Base-by-base conservation (phyloP, 441 rosid genomes). In the Gossypium schwendimanii region DNA sequence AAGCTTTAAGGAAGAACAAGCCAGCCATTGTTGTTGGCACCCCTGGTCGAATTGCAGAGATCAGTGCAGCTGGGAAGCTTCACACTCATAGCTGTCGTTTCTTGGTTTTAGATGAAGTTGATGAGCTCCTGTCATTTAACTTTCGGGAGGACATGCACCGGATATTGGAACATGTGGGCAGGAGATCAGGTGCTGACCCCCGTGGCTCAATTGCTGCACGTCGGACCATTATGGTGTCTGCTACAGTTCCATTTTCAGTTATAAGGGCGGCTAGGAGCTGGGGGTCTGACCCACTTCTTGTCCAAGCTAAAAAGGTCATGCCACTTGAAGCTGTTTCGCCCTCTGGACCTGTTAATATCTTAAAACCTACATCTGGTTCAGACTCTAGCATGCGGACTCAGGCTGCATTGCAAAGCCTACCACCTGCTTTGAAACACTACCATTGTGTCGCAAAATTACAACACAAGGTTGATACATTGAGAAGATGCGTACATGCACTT, bases 31-130 rank as follows among this genome's bases (percentile, higher is more conserved):
- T 94, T 61, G 95, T 92, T 14, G 98, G 97, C 57, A 92, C 97
- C 12, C 98, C 98, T 6, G 97, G 98, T 20, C 85, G 97, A 72
- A 87, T 91, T 73, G 93, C 97, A 1, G 94, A 90, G 84, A 92
- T 94, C 64, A 92, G 98, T 78, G 92, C 94, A 21, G 78, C 95
- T 7, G 98, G 97, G 69, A 92, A 86, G 76, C 91, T 94, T 79
- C 96, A 84, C 71, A 94, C 97, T 31, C 98, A 91, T 63, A 78
- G 85, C 69, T 94, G 97, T 77, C 89, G 89, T 44, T 91, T 82
- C 83, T 81, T 94, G 83, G 96, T 94, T 66, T 82, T 94, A 63
- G 97, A 92, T 68, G 98, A 91, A 81, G 90, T 92, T 59, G 97
- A 94, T 58, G 93, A 91, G 79, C 93, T 92, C 69, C 89, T 94